These are phyloP conservation scores for Macroventuria anomochaeta DNA, from an alignment of 2,329 filamentous ascomycete genomes.

Conservation along the genomic window DNA sequence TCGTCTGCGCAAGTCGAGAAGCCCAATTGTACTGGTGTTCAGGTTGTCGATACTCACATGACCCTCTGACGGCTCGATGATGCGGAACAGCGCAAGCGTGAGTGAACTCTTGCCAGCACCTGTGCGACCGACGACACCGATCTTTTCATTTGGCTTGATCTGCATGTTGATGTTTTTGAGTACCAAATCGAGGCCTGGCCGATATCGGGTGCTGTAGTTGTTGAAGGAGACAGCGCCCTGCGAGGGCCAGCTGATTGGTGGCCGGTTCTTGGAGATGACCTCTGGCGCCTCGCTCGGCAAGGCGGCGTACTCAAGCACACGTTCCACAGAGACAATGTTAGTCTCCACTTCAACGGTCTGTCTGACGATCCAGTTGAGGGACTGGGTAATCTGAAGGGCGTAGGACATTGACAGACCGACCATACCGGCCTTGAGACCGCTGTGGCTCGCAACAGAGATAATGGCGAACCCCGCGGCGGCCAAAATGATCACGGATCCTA, in stretches of 20 bases:
- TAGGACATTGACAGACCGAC: slow-evolving; percentile 97
- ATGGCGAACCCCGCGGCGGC: slow-evolving; percentile 83
- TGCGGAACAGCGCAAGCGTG: slow-evolving; percentile 90
- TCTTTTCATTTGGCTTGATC: slow-evolving; percentile 97
- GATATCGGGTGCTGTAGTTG: slow-evolving; percentile 93
- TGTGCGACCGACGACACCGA: slow-evolving; percentile 94
- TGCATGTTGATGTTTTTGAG: slow-evolving; percentile 90
- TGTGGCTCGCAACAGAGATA: slow-evolving; percentile 75
- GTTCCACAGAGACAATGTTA: slow-evolving; percentile 99
- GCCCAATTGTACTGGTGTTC: slow-evolving; percentile 87
- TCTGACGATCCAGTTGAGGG: slow-evolving; percentile 97
- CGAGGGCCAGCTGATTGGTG: slow-evolving; percentile 89
- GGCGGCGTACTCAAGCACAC: slow-evolving; percentile 91
- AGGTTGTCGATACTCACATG: slow-evolving; percentile 88
- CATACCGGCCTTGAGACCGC: slow-evolving; percentile 69
- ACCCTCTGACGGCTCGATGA: slow-evolving; percentile 86
- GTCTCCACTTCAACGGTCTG: slow-evolving; percentile 99
- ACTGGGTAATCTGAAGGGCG: slow-evolving; percentile 94
- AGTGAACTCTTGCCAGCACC: slow-evolving; percentile 95
- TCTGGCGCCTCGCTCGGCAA: slow-evolving; percentile 94
- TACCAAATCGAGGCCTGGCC: slow-evolving; percentile 86
- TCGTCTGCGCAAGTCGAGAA: slow-evolving; percentile 85
- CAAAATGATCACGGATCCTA: slow-evolving; percentile 92
- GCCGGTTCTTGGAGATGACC: slow-evolving; percentile 85
- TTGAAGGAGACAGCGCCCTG: slow-evolving; percentile 88